Percentiles rank a stretch among this genome's conserved stretches.
These are phyloP conservation scores for Kluyveromyces starmeri DNA, from an alignment of 805 yeast species.

Conservation along the genomic window DNA sequence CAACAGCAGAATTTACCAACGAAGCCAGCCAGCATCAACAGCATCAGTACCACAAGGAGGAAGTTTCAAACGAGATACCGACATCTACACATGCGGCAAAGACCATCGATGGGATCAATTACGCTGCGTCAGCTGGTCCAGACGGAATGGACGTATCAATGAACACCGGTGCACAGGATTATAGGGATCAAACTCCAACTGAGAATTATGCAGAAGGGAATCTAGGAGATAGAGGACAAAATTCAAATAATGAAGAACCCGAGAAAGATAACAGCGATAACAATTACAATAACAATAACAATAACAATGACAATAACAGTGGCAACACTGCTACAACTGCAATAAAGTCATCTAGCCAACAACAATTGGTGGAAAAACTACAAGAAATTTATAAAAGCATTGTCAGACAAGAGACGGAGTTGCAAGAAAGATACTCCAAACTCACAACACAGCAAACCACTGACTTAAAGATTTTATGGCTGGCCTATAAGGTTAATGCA, in stretches of 20 bases:
- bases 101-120: neutral
- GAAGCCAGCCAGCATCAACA: neutral
- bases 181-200: constrained; percentile 4
- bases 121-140: neutral
- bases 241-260: constrained; percentile 10
- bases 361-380: constrained; percentile 53
- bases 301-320: constrained; percentile 10
- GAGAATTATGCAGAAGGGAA: constrained; percentile 6
- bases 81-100: neutral
- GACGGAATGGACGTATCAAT: neutral
- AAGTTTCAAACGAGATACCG: neutral
- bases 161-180: constrained; percentile 1
- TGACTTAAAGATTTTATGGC: constrained; percentile 61
- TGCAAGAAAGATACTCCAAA: constrained; percentile 61
- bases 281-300: constrained; percentile 13
- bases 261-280: constrained; percentile 10
- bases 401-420: constrained; percentile 55
- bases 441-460: constrained; percentile 45
- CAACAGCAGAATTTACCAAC: neutral
- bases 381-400: constrained; percentile 69
- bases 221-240: constrained; percentile 8
- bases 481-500: constrained; percentile 58
- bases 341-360: constrained; percentile 26
- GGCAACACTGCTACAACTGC: constrained; percentile 17
- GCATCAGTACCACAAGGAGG: neutral